These are phyloP conservation scores for Fraxinus ornus DNA, from an alignment of 305 asterid species.

Conservation along the genomic window DNA sequence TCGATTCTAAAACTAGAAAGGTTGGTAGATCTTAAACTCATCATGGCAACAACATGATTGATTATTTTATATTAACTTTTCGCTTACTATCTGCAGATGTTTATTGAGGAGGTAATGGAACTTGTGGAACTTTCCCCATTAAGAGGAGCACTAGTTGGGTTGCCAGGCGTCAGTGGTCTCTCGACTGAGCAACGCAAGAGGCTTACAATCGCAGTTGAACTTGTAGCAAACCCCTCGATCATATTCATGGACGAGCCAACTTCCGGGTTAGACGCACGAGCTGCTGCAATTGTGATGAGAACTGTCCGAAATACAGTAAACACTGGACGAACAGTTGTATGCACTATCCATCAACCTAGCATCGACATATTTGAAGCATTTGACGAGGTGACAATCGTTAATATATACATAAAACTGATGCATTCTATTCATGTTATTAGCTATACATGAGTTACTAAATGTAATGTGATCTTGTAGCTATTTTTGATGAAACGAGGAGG, in stretches of 20 bases:
- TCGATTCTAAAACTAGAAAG: conserved; percentile 28
- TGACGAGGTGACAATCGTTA: conserved; percentile 26
- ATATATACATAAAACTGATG: neutral
- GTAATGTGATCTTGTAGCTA: conserved; percentile 35
- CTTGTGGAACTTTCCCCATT: conserved; percentile 51
- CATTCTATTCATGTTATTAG: neutral
- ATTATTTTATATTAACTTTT: neutral
- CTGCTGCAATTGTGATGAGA: conserved; percentile 43
- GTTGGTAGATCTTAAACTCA: conserved; percentile 12
- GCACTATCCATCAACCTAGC: conserved; percentile 43
- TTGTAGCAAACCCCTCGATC: conserved; percentile 62
- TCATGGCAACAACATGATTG: neutral
- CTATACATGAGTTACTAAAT: neutral
- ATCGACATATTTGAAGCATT: conserved; percentile 41
- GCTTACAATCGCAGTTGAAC: conserved; percentile 64
- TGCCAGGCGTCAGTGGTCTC: conserved; percentile 64
- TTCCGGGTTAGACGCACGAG: conserved; percentile 39
- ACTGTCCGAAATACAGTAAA: conserved; percentile 37
- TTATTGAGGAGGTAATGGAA: conserved; percentile 50
- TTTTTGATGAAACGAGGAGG: conserved; percentile 73
- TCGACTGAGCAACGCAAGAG: conserved; percentile 65
- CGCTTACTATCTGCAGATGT: conserved; percentile 20
- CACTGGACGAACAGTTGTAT: conserved; percentile 39
- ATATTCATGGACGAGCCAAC: conserved; percentile 50
- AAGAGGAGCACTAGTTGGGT: conserved; percentile 47